A percentile compares a stretch with the other conserved stretches of the same genome.
Conservation (phyloP, 345 rosid species). For the Murraya koenigii region DNA sequence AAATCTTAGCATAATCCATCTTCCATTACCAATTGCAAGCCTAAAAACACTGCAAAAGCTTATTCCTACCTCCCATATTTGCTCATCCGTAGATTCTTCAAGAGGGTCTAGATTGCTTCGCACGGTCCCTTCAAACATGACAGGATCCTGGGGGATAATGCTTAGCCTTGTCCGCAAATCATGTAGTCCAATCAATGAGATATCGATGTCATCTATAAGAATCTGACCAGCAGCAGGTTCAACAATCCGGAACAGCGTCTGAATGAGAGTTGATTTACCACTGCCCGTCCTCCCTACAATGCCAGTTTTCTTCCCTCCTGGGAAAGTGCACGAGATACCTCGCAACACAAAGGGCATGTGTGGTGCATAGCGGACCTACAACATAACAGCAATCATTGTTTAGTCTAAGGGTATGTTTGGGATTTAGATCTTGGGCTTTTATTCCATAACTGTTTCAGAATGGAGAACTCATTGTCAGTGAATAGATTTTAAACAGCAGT, state of each 20-base stretch:
- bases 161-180: conserved; percentile 77
- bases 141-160: conserved; percentile 93
- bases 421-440: background rate
- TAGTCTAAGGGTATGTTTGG: background rate
- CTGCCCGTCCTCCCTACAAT: conserved; percentile 94
- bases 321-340: conserved; percentile 75
- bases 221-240: conserved; percentile 74
- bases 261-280: conserved; percentile 89
- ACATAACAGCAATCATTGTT: background rate
- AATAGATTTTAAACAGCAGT: no score
- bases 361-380: conserved; percentile 73
- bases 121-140: conserved; percentile 90
- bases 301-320: conserved; percentile 76
- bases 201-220: conserved; percentile 63
- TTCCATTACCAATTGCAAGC: background rate
- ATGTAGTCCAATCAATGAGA: conserved; percentile 68
- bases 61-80: conserved; percentile 79
- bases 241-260: conserved; percentile 74
- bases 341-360: conserved; percentile 80
- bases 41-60: background rate
- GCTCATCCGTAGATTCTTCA: conserved; percentile 75
- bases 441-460: background rate
- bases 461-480: background rate
- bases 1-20: conserved; percentile 9
- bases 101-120: conserved; percentile 87